Base-by-base conservation (phyloP, 2,329 filamentous ascomycete genomes). In the Coniochaeta prunicola region DNA sequence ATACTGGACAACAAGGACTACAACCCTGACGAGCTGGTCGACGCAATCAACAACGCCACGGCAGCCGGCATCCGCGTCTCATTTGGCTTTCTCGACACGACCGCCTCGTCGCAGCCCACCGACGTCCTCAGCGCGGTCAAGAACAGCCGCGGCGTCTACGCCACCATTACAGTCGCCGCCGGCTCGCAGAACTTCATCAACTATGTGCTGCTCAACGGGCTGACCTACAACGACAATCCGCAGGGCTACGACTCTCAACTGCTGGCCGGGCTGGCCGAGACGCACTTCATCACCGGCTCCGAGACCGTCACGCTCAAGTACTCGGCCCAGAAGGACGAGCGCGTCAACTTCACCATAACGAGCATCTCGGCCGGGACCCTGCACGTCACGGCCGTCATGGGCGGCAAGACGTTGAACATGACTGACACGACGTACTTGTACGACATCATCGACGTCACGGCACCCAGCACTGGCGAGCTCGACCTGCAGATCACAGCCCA, bases 21-120 rank as follows among this genome's bases (percentile, higher is more conserved):
- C 5, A 56, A 53, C 34, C 59, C 60, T 8, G 21, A 33, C 9
- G 56, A 55, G 5, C 60, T 67, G 10, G 63, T 66, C 26, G 42
- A 54, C 6, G 59, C 59, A 12, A 67, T 68, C 60, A 77, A 59
- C 45, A 61, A 62, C 26, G 65, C 66, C n/a, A 63, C 60, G 0
- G 53, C 36, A 8, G 58, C 61, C 3, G 66, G 64, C 24, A 66
- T 68, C 36, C 64, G 66, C 8, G 66, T 68, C 9, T 66, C 64
- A 6, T 67, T 68, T 50, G 66, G 65, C 28, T 68, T 66, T 53
- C 61, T 68, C 24, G 62, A 64, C 36, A 19, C 55, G 2, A 34
- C n/a, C 8, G 56, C 59, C 2, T 58, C 58, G 4, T 31, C 56
- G 13, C 65, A 66, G 40, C 54, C 58, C 5, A 42, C 38, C 19